Evolutionary conservation across 441 rosid species (phyloP).

Genomic region (Rhodomyrtus psidioides): DNA sequence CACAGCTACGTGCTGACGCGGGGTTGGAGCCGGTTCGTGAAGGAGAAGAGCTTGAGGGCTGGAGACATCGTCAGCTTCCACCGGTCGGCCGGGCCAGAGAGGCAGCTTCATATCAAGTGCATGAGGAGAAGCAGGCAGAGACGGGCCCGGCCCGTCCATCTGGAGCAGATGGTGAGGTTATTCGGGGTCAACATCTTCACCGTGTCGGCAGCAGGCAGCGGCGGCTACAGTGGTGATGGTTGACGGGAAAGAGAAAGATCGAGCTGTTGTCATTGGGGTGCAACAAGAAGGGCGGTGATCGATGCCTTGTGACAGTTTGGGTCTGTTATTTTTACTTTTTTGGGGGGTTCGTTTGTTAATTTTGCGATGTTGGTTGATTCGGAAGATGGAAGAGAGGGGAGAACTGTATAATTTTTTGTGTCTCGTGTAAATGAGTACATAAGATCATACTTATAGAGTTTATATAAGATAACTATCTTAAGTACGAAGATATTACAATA

Average conservation of each 20-base stretch:
- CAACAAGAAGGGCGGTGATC: constrained; percentile 51
- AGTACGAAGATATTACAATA: no score
- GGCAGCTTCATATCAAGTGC: constrained; percentile 62
- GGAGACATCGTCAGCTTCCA: constrained; percentile 79
- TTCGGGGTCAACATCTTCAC: constrained; percentile 80
- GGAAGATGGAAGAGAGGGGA: not conserved
- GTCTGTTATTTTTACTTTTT: not conserved
- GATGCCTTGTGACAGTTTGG: constrained; percentile 44
- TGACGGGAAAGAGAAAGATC: constrained; percentile 46
- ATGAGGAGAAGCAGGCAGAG: constrained; percentile 26
- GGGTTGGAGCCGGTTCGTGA: constrained; percentile 98
- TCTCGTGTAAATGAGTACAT: not conserved
- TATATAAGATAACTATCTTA: not conserved
- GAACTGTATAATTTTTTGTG: no score
- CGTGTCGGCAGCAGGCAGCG: constrained; percentile 5
- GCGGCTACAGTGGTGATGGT: not conserved
- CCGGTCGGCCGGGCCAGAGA: constrained; percentile 58
- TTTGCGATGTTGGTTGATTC: not conserved
- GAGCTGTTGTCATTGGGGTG: constrained; percentile 43
- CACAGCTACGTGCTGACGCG: constrained; percentile 92
- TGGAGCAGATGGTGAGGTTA: constrained; percentile 51
- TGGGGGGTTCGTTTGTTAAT: not conserved
- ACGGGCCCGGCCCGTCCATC: constrained; percentile 5
- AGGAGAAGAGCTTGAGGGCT: constrained; percentile 76
- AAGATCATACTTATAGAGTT: not conserved